A percentile compares a stretch with the other conserved stretches of the same genome.
These are phyloP conservation scores for Verticillium nonalfalfae DNA, from an alignment of 2,329 filamentous ascomycete genomes.

Conservation along the genomic window DNA sequence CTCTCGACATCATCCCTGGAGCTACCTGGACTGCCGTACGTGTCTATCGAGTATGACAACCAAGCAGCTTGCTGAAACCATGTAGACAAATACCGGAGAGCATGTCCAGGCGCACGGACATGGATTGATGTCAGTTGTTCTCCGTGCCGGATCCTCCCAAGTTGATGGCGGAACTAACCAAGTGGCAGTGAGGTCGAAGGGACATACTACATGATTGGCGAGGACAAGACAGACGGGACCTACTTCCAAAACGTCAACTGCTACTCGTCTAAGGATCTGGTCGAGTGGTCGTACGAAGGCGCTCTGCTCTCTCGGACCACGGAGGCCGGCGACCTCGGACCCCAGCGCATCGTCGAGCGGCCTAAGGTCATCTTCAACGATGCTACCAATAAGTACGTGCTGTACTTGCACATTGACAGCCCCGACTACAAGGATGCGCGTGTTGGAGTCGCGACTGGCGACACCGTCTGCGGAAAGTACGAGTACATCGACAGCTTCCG, in stretches of 20 bases:
- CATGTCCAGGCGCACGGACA: slow-evolving; percentile 63
- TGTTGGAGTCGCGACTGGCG: slow-evolving; percentile 55
- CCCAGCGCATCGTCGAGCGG: slow-evolving; percentile 56
- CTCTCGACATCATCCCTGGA: slow-evolving; percentile 32
- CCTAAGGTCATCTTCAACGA: slow-evolving; percentile 66
- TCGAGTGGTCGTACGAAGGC: slow-evolving; percentile 57
- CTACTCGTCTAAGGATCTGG: slow-evolving; percentile 56
- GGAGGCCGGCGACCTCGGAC: slow-evolving; percentile 49
- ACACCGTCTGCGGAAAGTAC: slow-evolving; percentile 56
- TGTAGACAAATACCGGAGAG: slow-evolving; percentile 35
- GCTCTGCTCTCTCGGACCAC: slow-evolving; percentile 47
- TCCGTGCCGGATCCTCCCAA: not conserved
- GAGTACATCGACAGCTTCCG: slow-evolving; percentile 24
- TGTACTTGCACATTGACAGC: slow-evolving; percentile 64
- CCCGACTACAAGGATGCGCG: slow-evolving; percentile 56
- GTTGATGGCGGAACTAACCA: not conserved
- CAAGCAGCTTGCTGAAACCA: not conserved
- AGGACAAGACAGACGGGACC: slow-evolving; percentile 60
- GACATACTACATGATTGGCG: slow-evolving; percentile 62
- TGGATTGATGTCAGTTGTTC: slow-evolving; percentile 31
- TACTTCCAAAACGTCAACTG: slow-evolving; percentile 61
- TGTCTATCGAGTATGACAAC: not conserved
- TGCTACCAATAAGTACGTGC: slow-evolving; percentile 56
- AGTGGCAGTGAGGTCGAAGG: slow-evolving; percentile 33
- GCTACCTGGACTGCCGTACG: slow-evolving; percentile 39